Evolutionary conservation across 2,329 filamentous ascomycete genomes (phyloP), one percentile per base, ranked within the genome.

Genomic region (Aspergillus costaricaensis): DNA sequence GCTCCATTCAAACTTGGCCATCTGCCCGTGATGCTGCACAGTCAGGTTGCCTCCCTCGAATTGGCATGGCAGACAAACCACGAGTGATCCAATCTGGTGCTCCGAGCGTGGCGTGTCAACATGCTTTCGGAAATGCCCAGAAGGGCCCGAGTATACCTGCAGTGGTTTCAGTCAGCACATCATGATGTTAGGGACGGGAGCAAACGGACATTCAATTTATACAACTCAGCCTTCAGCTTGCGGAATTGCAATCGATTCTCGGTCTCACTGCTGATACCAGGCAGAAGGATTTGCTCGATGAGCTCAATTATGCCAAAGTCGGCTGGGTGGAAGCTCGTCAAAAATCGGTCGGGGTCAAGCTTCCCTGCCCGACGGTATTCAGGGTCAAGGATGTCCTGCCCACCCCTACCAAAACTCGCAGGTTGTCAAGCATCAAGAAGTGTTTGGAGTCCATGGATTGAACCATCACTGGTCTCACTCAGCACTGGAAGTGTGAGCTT

Each of bases 161-260:
- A 4, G 7, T 15, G 19, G 10, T 9, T 39, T 32, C 9, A 50
- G 6, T 25, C 19, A 27, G 14, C 43, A 6, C 17, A n/a, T n/a
- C n/a, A n/a, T n/a, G n/a, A n/a, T n/a, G n/a, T n/a, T n/a, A n/a
- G n/a, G n/a, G n/a, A n/a, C n/a, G n/a, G n/a, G n/a, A n/a, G n/a
- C n/a, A n/a, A n/a, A n/a, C n/a, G n/a, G 69, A 84, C 80, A 64
- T 87, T 86, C 17, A 87, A 70, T 62, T 86, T 86, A 68, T 85
- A 86, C 2, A 87, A 71, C 70, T 87, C 83, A 0, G 83, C 83
- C 4, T 70, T 71, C 1, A 86, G 70, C 6, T 76, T 76, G 0
- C 72, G 65, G 21, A 65, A 68, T 3, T 57, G 57, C 7, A 66
- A 12, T 4, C 39, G 17, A 14, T 70, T 65, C 0, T 67, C 57